Evolutionary conservation across 2,329 filamentous ascomycete genomes (phyloP).

Genomic region (Akanthomyces uredinophilus): DNA sequence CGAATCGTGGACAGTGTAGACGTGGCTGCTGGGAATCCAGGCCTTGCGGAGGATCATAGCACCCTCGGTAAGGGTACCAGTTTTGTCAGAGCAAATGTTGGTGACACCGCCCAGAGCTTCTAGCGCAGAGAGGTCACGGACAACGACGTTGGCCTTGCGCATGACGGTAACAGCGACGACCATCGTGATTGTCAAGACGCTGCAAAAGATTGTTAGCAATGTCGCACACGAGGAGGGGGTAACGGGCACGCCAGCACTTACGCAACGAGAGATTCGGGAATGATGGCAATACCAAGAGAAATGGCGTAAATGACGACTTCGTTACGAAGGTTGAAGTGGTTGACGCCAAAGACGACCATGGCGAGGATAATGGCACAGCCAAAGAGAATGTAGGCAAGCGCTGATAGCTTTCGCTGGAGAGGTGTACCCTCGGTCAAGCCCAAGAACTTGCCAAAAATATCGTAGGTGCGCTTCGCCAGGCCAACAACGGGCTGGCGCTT

Average conservation of each 20-base stretch:
- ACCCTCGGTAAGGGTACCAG: constrained; percentile 62
- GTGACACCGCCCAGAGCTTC: constrained; percentile 67
- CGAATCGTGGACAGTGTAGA: constrained; percentile 57
- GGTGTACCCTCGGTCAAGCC: constrained; percentile 65
- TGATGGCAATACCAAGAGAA: constrained; percentile 56
- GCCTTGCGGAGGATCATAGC: constrained; percentile 66
- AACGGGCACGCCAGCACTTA: constrained; percentile 26
- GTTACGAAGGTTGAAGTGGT: constrained; percentile 45
- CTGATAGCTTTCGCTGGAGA: constrained; percentile 71
- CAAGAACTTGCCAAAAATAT: constrained; percentile 52
- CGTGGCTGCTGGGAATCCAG: constrained; percentile 54
- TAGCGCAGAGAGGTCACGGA: constrained; percentile 60
- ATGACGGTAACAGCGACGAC: constrained; percentile 60
- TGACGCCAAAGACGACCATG: constrained; percentile 54
- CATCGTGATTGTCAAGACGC: constrained; percentile 66
- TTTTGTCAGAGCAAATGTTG: constrained; percentile 71
- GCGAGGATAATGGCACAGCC: constrained; percentile 58
- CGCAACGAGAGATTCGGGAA: constrained; percentile 61
- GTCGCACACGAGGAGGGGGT: background rate
- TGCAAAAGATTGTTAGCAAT: constrained; percentile 20
- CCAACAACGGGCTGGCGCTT: constrained; percentile 46
- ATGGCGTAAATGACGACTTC: constrained; percentile 56
- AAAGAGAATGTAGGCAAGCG: constrained; percentile 72
- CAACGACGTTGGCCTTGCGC: constrained; percentile 60
- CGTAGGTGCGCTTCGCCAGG: constrained; percentile 41